A percentile compares a stretch with the other conserved stretches of the same genome.
Evolutionary conservation across 2,329 filamentous ascomycete genomes (phyloP).

Genomic region (Rutstroemia sp.): DNA sequence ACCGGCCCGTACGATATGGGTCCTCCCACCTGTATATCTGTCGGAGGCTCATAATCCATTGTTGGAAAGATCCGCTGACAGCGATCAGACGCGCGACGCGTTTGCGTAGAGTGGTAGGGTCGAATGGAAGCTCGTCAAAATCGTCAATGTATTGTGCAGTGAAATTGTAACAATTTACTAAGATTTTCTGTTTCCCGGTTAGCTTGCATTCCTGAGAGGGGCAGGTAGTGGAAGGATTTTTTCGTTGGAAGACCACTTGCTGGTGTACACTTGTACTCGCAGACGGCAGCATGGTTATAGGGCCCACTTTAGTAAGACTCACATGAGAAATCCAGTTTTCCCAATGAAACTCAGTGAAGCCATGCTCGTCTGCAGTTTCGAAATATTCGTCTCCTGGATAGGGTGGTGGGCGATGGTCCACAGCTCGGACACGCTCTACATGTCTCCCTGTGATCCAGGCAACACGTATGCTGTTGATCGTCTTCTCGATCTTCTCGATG

Average conservation of each 20-base stretch:
- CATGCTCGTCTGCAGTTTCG: slow-evolving; percentile 18
- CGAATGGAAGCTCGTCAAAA: slow-evolving; percentile 19
- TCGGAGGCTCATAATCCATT: slow-evolving; percentile 29
- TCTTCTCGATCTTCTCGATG: slow-evolving; percentile 20
- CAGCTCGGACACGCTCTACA: slow-evolving; percentile 28
- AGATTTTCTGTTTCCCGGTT: slow-evolving; percentile 22
- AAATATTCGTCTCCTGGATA: slow-evolving; percentile 24
- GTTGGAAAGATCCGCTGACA: slow-evolving; percentile 31
- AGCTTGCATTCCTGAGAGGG: background rate
- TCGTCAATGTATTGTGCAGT: slow-evolving; percentile 32
- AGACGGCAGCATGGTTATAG: no score
- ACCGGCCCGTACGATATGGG: slow-evolving; percentile 27
- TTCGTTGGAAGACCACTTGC: no score
- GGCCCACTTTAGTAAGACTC: background rate
- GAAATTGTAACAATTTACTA: slow-evolving; percentile 28
- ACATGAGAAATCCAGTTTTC: slow-evolving; percentile 26
- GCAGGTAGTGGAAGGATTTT: no score
- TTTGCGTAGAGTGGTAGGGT: slow-evolving; percentile 25
- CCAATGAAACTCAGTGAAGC: slow-evolving; percentile 27
- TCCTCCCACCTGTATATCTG: slow-evolving; percentile 33
- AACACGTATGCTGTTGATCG: slow-evolving; percentile 29
- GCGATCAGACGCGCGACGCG: slow-evolving; percentile 32
- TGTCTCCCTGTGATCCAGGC: slow-evolving; percentile 33
- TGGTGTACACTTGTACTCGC: no score
- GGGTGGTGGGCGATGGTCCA: slow-evolving; percentile 14